phyloP scores from a whole-genome alignment of 495 filamentous ascomycete genomes.

The Xeromyces bisporus region DNA sequence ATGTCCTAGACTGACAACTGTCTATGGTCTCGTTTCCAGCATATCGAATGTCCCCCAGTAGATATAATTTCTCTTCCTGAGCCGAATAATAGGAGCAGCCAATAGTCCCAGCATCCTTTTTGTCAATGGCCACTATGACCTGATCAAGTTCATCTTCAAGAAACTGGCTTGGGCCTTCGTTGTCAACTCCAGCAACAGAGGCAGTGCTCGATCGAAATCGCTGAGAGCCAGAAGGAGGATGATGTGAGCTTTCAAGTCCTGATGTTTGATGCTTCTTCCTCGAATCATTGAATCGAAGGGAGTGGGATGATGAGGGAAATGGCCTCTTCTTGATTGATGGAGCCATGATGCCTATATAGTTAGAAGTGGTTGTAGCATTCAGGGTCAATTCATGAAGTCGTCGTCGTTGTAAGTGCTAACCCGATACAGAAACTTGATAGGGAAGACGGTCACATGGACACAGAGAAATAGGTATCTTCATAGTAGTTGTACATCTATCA shows the following conservation, averaged over 20 bases:
- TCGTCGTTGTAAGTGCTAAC: no score
- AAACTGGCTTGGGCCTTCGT: slow-evolving; percentile 1
- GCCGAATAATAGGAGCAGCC: slow-evolving; percentile 81
- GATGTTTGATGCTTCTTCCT: no score
- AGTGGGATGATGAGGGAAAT: background rate
- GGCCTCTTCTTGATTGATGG: background rate
- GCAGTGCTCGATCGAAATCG: slow-evolving; percentile 4
- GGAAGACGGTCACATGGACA: no score
- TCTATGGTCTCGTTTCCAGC: slow-evolving; percentile 57
- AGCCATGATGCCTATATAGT: background rate
- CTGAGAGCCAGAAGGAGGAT: slow-evolving; percentile 1
- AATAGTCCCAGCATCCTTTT: slow-evolving; percentile 50
- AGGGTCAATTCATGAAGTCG: background rate
- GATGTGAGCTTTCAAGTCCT: slow-evolving; percentile 1
- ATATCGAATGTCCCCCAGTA: slow-evolving; percentile 66
- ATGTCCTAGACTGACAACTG: slow-evolving; percentile 30
- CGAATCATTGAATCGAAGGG: background rate
- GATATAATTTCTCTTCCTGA: slow-evolving; percentile 52
- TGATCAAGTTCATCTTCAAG: slow-evolving; percentile 47
- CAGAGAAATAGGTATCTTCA: no score
- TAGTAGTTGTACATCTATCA: no score
- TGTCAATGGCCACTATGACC: slow-evolving; percentile 71
- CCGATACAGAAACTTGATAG: no score
- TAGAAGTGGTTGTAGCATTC: background rate
- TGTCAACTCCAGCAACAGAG: slow-evolving; percentile 3